phyloP scores from a whole-genome alignment of 768 basidiomycete species.

The Mycena haematopus region DNA sequence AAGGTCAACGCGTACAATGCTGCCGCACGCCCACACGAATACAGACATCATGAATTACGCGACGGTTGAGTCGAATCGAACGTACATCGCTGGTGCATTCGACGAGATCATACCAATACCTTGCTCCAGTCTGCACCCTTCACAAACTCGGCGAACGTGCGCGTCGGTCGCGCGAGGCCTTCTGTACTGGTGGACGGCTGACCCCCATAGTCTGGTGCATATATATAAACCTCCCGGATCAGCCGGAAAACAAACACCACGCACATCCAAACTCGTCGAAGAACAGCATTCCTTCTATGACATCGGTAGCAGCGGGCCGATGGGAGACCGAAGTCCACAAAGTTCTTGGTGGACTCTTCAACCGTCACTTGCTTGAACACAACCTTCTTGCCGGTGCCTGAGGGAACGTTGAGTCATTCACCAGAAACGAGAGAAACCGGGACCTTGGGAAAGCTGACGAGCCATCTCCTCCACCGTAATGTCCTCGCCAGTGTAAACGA shows the following conservation, averaged over 20 bases:
- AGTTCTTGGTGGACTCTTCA: not conserved
- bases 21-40: no score
- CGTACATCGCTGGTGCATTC: no score
- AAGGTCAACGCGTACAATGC: no score
- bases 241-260: not conserved
- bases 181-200: not conserved
- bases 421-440: no score
- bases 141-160: conserved; percentile 10
- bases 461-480: conserved; percentile 6
- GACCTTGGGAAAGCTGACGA: conserved; percentile 13
- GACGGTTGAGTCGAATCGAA: no score
- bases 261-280: conserved; percentile 16
- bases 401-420: no score
- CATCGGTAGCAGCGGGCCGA: not conserved
- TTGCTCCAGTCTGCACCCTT: conserved; percentile 19
- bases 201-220: conserved; percentile 9
- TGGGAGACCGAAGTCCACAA: not conserved
- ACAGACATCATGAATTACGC: no score
- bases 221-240: not conserved
- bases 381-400: conserved; percentile 15
- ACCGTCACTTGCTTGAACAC: conserved; percentile 5
- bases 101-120: not conserved
- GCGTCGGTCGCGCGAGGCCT: conserved; percentile 7
- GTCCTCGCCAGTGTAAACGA: conserved; percentile 7
- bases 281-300: conserved; percentile 4